These are phyloP conservation scores for Chytriomyces sp. DNA, from an alignment of 192 early-diverging fungal species.

Conservation along the genomic window DNA sequence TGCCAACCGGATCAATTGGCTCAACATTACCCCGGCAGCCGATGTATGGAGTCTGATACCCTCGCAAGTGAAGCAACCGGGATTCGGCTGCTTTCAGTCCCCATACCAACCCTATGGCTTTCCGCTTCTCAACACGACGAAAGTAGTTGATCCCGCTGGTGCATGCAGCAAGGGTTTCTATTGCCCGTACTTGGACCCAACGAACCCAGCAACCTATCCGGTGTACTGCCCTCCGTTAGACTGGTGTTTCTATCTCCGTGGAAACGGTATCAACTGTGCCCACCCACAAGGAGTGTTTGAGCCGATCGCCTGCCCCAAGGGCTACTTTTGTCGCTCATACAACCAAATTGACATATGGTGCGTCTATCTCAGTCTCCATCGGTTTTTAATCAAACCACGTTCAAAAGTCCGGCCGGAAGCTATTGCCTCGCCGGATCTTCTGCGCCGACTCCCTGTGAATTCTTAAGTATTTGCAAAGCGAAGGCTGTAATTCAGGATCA, in stretches of 20 bases:
- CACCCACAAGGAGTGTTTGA: conserved; percentile 33
- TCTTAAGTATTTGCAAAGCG: conserved; percentile 40
- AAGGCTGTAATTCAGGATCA: conserved; percentile 23
- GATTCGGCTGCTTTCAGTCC: too few relatives aligned
- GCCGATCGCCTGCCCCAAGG: conserved; percentile 40
- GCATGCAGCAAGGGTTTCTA: conserved; percentile 29
- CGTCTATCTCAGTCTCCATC: not conserved
- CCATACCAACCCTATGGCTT: too few relatives aligned
- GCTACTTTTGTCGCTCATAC: conserved; percentile 42
- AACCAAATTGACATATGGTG: conserved; percentile 26
- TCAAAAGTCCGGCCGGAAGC: conserved; percentile 12
- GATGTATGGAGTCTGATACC: too few relatives aligned
- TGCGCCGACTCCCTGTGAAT: conserved; percentile 25
- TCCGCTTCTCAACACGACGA: too few relatives aligned
- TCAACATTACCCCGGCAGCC: too few relatives aligned
- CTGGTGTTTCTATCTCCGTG: conserved; percentile 1
- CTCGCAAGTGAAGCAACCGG: too few relatives aligned
- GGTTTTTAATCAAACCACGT: not conserved
- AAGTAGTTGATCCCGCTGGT: not conserved
- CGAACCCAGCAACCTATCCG: conserved; percentile 20
- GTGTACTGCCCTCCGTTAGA: conserved; percentile 25
- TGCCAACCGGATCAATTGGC: too few relatives aligned
- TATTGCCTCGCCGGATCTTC: conserved; percentile 18
- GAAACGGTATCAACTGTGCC: not conserved
- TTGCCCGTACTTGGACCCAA: conserved; percentile 22